Percentiles rank a stretch among this genome's conserved stretches.
phyloP scores from a whole-genome alignment of 2,329 filamentous ascomycete genomes.

The Penicillium sp. region DNA sequence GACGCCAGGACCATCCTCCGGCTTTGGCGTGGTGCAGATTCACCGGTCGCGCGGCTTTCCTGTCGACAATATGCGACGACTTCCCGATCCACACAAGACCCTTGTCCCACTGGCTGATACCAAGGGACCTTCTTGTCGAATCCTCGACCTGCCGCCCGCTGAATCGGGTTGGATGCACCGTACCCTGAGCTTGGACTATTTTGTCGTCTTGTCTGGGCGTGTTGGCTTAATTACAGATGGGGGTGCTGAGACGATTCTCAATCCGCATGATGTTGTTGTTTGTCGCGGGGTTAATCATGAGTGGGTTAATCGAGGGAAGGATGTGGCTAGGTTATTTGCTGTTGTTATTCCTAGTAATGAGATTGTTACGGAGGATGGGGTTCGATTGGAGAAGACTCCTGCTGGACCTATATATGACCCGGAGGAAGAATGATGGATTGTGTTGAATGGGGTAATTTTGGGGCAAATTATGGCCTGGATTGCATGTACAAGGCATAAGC shows the following conservation, averaged over 20 bases:
- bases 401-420: slow-evolving; percentile 26
- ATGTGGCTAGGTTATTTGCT: slow-evolving; percentile 45
- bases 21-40: slow-evolving; percentile 32
- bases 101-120: slow-evolving; percentile 29
- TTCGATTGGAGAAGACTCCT: slow-evolving; percentile 40
- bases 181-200: slow-evolving; percentile 36
- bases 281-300: slow-evolving; percentile 49
- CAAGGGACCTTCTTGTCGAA: slow-evolving; percentile 27
- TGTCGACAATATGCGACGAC: slow-evolving; percentile 26
- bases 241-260: slow-evolving; percentile 31
- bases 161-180: slow-evolving; percentile 31
- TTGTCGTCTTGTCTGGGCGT: slow-evolving; percentile 31
- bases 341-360: slow-evolving; percentile 49
- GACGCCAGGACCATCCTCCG: slow-evolving; percentile 19
- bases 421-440: slow-evolving; percentile 22
- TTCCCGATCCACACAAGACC: slow-evolving; percentile 25
- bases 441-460: too few species aligned
- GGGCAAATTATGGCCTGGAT: too few species aligned
- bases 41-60: slow-evolving; percentile 32
- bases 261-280: slow-evolving; percentile 35
- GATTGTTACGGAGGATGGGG: slow-evolving; percentile 44
- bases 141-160: slow-evolving; percentile 23
- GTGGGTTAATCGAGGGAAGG: slow-evolving; percentile 48
- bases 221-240: slow-evolving; percentile 33
- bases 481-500: too few species aligned